Percentiles rank a stretch among this genome's conserved stretches.
Conservation (phyloP, 225 moss, liverwort and hornwort species). For the Climacium dendroides region DNA sequence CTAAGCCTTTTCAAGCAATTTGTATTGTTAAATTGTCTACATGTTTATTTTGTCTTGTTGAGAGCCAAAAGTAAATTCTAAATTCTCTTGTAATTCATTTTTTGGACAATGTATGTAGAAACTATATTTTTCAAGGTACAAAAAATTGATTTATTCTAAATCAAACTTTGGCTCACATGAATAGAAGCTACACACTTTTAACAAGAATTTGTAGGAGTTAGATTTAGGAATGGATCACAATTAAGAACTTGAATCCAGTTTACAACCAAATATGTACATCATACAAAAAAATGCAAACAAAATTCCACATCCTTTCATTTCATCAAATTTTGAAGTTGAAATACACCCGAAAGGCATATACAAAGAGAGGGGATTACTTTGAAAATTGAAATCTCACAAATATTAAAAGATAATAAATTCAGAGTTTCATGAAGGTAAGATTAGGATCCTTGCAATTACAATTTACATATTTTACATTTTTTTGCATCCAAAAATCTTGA, state of each 20-base stretch:
- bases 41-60: no score
- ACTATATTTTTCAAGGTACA: not conserved
- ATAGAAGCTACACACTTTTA: fast-evolving
- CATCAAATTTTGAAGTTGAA: not conserved
- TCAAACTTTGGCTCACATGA: not conserved
- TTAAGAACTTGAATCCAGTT: not conserved
- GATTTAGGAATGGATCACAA: not conserved
- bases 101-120: no score
- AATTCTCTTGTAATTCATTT: no score
- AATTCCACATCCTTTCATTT: not conserved
- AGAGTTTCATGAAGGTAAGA: not conserved
- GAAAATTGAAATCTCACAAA: not conserved
- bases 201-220: not conserved
- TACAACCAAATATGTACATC: not conserved
- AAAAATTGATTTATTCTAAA: not conserved
- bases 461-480: no score
- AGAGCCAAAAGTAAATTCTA: no score
- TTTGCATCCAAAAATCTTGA: not conserved
- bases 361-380: not conserved
- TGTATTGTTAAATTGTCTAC: no score
- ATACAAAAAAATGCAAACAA: not conserved
- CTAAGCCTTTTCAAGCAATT: no score
- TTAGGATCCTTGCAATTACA: not conserved
- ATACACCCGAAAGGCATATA: not conserved
- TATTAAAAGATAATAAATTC: not conserved